Percentiles rank a stretch among this genome's conserved stretches.
Evolutionary conservation across 805 yeast genomes (phyloP).

Genomic region (Myxozyma kluyveri): DNA sequence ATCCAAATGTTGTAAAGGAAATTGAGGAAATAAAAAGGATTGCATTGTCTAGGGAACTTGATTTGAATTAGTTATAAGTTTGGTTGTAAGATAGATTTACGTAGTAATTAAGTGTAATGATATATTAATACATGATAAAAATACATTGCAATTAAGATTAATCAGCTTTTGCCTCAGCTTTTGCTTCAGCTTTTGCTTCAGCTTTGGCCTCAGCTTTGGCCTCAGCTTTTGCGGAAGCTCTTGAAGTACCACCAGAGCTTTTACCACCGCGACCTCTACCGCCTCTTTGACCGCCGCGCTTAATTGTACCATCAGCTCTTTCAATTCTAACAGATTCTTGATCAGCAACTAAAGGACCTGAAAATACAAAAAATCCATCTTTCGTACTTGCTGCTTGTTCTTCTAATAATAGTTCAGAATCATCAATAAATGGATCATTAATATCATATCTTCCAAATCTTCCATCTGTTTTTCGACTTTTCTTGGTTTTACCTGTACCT

Average conservation of each 20-base stretch:
- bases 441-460: conserved; percentile 64
- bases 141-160: too few relatives aligned
- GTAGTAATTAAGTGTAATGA: too few relatives aligned
- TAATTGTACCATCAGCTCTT: conserved; percentile 46
- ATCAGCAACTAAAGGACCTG: conserved; percentile 82
- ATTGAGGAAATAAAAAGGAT: conserved; percentile 1
- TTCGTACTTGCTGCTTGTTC: conserved; percentile 88
- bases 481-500: conserved; percentile 41
- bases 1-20: not conserved
- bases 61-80: too few relatives aligned
- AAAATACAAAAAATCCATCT: conserved; percentile 93
- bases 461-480: conserved; percentile 74
- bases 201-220: conserved; percentile 7
- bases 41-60: conserved; percentile 9
- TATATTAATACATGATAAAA: too few relatives aligned
- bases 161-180: too few relatives aligned
- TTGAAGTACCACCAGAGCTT: conserved; percentile 5
- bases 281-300: conserved; percentile 29
- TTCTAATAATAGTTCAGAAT: conserved; percentile 86
- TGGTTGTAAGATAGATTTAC: too few relatives aligned
- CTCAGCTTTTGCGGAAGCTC: conserved; percentile 5
- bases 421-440: conserved; percentile 95
- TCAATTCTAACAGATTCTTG: conserved; percentile 49
- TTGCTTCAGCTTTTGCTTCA: not conserved
- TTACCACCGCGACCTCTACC: conserved; percentile 18